Evolutionary conservation across 306 rosid species (phyloP), one percentile per base, ranked within the genome.

Genomic region (Mimosa pudica): DNA sequence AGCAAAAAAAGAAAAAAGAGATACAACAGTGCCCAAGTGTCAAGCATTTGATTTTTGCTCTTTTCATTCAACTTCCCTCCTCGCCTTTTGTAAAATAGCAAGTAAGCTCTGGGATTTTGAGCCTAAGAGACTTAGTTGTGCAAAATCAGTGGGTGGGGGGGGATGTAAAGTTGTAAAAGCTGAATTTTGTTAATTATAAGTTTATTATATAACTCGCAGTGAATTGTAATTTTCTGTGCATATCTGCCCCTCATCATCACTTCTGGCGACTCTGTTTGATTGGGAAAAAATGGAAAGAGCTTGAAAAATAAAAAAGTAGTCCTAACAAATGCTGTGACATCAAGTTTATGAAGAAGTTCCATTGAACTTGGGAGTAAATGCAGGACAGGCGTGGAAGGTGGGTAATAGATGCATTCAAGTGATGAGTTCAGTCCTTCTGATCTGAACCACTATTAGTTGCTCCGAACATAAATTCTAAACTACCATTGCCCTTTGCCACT

Each of bases 151-250:
- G 86, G 84, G 91, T 84, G 85, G 73, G 62, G 84, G 83, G 89
- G 90, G 76, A 71, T 94, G 97, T 92, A 92, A 90, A 94, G 95
- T 66, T 89, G 87, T 88, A 87, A 88, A 92, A 85, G 80, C 75
- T 89, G 87, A 88, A 82, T 92, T 89, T 87, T 86, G 84, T 88
- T 85, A 48, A 89, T 84, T 84, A 80, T 73, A 80, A 35, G 62
- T 55, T n/a, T 55, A 55, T n/a, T 55, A 89, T 85, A 54, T 52
- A 14, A 17, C 75, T 71, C 84, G 77, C 79, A 73, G 71, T 74
- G 84, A 81, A 79, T 71, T 89, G 92, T 91, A 86, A 85, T 86
- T 85, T 89, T 80, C 65, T 20, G 65, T 52, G 8, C 7, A 52
- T 16, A 7, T 55, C 61, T 14, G 57, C 18, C 4, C 61, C 9